Conservation (phyloP, 2,329 filamentous ascomycete species). For the Hirsutella thompsonii region DNA sequence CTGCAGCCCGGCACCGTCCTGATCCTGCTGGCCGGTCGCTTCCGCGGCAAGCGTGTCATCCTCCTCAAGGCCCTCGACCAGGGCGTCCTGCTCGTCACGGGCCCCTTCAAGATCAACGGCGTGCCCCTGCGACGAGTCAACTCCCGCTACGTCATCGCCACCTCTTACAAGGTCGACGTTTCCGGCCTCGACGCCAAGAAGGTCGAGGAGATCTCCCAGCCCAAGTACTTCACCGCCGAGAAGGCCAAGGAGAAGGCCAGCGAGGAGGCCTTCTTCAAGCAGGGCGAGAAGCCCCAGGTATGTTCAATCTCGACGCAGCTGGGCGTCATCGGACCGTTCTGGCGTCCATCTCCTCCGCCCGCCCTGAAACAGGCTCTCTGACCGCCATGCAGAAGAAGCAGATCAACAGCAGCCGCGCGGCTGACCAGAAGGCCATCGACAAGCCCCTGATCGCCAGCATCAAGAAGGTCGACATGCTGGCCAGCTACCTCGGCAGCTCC, state of each 20-base stretch:
- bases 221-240: constrained; percentile 93
- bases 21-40: constrained; percentile 97
- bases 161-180: constrained; percentile 74
- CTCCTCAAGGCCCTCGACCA: constrained; percentile 96
- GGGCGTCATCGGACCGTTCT: neutral
- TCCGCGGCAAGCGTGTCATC: constrained; percentile 99
- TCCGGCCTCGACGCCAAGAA: constrained; percentile 80
- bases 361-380: constrained; percentile 11
- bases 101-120: constrained; percentile 99
- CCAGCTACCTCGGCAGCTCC: constrained; percentile 85
- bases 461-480: constrained; percentile 95
- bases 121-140: constrained; percentile 93
- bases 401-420: constrained; percentile 78
- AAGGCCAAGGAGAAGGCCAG: constrained; percentile 90
- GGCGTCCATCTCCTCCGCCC: constrained; percentile 1
- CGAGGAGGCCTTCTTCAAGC: constrained; percentile 99
- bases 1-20: constrained; percentile 93
- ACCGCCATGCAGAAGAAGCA: constrained; percentile 73
- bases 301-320: constrained; percentile 21
- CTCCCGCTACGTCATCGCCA: constrained; percentile 87
- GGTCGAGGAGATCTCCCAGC: constrained; percentile 62
- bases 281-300: constrained; percentile 96
- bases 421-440: constrained; percentile 97
- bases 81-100: constrained; percentile 97
- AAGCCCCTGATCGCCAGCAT: constrained; percentile 89